phyloP scores from a whole-genome alignment of 176 grass and related monocot genomes.

The Aegilops umbellulata region DNA sequence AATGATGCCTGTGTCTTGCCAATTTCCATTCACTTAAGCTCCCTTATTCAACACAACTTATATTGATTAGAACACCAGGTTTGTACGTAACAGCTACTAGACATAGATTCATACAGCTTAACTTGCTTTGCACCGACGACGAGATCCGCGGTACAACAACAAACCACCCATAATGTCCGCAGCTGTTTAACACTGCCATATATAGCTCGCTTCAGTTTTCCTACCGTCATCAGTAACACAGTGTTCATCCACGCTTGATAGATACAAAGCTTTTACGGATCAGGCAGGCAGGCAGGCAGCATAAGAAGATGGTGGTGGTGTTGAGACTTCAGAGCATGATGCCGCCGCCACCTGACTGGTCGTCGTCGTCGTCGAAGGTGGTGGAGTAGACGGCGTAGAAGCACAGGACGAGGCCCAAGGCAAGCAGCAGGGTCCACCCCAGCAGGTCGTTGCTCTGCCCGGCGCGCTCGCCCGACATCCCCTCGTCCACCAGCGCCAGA shows the following conservation, averaged over 20 bases:
- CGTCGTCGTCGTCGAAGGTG: conserved; percentile 72
- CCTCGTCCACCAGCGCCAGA: conserved; percentile 79
- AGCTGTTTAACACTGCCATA: too few relatives aligned
- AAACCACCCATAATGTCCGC: too few relatives aligned
- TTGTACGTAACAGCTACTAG: too few relatives aligned
- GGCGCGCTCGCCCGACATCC: conserved; percentile 74
- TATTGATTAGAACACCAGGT: too few relatives aligned
- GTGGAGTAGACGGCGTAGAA: conserved; percentile 32
- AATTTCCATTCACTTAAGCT: too few relatives aligned
- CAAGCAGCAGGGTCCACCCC: conserved; percentile 43
- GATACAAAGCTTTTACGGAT: too few relatives aligned
- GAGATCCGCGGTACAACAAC: too few relatives aligned
- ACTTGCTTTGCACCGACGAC: too few relatives aligned
- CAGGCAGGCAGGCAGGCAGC: neutral
- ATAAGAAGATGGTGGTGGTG: neutral
- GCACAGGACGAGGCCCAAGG: conserved; percentile 65
- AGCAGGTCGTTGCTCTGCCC: conserved; percentile 61
- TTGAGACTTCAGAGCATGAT: conserved; percentile 51
- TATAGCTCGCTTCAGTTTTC: neutral
- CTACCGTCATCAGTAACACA: too few relatives aligned
- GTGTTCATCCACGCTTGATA: neutral
- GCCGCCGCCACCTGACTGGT: conserved; percentile 29
- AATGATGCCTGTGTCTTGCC: too few relatives aligned
- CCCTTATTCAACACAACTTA: too few relatives aligned
- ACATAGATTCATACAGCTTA: too few relatives aligned